A percentile compares a stretch with the other conserved stretches of the same genome.
phyloP scores from a whole-genome alignment of 192 early-diverging fungal genomes.

The Backusella tarrabulga region DNA sequence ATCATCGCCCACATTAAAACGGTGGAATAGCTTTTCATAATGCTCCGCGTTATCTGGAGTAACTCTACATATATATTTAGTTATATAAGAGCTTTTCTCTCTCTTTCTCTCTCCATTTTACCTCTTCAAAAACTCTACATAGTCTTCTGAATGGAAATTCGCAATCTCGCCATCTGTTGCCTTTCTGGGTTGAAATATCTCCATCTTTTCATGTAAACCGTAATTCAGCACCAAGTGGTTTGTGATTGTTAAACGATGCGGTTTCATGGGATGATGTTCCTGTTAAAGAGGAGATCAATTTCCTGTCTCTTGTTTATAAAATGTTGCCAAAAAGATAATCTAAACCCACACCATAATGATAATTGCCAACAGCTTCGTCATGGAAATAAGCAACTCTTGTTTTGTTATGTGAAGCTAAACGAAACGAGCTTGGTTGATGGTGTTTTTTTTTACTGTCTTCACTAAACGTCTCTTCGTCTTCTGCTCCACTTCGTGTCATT shows the following conservation, averaged over 20 bases:
- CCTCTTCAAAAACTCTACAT: conserved; percentile 93
- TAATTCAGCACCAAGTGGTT: conserved; percentile 94
- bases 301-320: not conserved
- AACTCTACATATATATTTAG: conserved; percentile 38
- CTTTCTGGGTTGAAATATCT: conserved; percentile 77
- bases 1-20: conserved; percentile 95
- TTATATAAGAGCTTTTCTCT: not conserved
- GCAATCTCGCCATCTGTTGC: conserved; percentile 90
- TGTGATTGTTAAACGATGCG: conserved; percentile 90
- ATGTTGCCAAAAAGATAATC: not conserved
- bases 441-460: conserved; percentile 29
- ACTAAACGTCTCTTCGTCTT: conserved; percentile 26
- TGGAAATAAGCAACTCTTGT: conserved; percentile 73
- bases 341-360: conserved; percentile 67
- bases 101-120: not conserved
- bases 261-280: conserved; percentile 84
- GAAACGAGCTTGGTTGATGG: conserved; percentile 1
- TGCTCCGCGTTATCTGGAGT: conserved; percentile 69
- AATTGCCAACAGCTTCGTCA: conserved; percentile 76
- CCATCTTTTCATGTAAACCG: conserved; percentile 88
- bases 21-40: conserved; percentile 54
- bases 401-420: conserved; percentile 54
- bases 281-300: conserved; percentile 14
- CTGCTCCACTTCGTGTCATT: conserved; percentile 26
- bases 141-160: conserved; percentile 94